Conservation (phyloP, 495 filamentous ascomycete genomes). For the Neurospora intermedia region DNA sequence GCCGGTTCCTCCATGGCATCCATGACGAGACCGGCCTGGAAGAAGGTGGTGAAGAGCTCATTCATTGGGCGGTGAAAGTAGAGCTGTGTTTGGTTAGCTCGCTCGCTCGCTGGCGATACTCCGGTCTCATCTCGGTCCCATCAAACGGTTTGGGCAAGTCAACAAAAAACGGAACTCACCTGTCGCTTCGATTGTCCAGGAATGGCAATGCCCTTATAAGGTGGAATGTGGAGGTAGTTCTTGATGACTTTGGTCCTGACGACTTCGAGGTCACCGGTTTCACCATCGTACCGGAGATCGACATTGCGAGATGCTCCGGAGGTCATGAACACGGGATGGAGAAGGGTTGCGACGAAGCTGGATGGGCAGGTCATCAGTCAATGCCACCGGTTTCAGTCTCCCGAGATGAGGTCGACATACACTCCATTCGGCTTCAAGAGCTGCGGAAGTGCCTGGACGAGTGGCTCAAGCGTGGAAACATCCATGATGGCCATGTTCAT, state of each 20-base stretch:
- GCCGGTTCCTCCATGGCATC: constrained; percentile 34
- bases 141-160: neutral
- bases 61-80: constrained; percentile 33
- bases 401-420: constrained; percentile 14
- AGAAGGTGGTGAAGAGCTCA: constrained; percentile 29
- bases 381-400: neutral
- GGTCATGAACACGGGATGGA: constrained; percentile 37
- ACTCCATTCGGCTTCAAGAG: constrained; percentile 27
- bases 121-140: neutral
- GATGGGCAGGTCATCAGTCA: neutral
- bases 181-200: constrained; percentile 20
- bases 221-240: constrained; percentile 27
- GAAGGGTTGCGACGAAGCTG: constrained; percentile 32
- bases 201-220: constrained; percentile 23
- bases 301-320: constrained; percentile 23
- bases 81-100: constrained; percentile 9
- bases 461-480: constrained; percentile 22
- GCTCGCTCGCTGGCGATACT: neutral
- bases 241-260: constrained; percentile 18
- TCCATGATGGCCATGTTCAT: constrained; percentile 41
- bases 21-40: constrained; percentile 26
- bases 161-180: constrained; percentile 10
- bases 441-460: constrained; percentile 22
- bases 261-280: constrained; percentile 15
- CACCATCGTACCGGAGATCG: constrained; percentile 10